These are phyloP conservation scores for Diaporthe citriasiana DNA, from an alignment of 2,329 filamentous ascomycete genomes.

Conservation along the genomic window DNA sequence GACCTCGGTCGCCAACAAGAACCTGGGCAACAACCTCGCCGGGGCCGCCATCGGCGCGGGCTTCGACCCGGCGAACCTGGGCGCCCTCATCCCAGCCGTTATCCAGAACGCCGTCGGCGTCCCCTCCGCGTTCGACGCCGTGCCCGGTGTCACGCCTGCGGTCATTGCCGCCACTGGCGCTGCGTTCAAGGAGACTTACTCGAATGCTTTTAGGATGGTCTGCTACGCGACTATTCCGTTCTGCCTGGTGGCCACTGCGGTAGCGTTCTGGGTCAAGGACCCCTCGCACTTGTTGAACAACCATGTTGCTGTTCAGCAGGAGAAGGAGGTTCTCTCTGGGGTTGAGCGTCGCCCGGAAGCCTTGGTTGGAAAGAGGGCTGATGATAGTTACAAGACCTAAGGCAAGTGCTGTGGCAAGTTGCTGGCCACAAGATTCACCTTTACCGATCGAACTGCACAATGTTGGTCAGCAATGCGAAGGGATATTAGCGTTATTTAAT, in stretches of 20 bases:
- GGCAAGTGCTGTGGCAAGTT: neutral
- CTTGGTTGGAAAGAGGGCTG: neutral
- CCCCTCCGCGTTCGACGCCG: conserved; percentile 43
- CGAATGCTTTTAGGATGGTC: conserved; percentile 47
- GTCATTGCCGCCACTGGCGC: conserved; percentile 33
- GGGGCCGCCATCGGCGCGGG: conserved; percentile 48
- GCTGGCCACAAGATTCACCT: neutral
- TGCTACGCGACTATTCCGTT: conserved; percentile 49
- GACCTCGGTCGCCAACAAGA: conserved; percentile 48
- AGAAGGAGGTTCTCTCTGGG: conserved; percentile 46
- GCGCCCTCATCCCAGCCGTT: conserved; percentile 49
- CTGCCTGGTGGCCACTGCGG: conserved; percentile 44
- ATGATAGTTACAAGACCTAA: neutral
- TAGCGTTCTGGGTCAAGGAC: conserved; percentile 47
- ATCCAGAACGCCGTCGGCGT: conserved; percentile 51
- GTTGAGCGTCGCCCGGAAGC: neutral
- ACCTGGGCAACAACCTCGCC: conserved; percentile 48
- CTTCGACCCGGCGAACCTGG: conserved; percentile 44
- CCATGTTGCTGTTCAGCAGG: conserved; percentile 50
- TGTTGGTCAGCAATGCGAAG: neutral
- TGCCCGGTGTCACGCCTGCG: conserved; percentile 45
- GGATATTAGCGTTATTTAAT: neutral
- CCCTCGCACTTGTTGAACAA: conserved; percentile 50
- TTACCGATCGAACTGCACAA: neutral
- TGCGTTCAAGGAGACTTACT: conserved; percentile 50